A percentile compares a stretch with the other conserved stretches of the same genome.
Evolutionary conservation across 306 rosid genomes (phyloP).

Genomic region (Rubus parviflorus): DNA sequence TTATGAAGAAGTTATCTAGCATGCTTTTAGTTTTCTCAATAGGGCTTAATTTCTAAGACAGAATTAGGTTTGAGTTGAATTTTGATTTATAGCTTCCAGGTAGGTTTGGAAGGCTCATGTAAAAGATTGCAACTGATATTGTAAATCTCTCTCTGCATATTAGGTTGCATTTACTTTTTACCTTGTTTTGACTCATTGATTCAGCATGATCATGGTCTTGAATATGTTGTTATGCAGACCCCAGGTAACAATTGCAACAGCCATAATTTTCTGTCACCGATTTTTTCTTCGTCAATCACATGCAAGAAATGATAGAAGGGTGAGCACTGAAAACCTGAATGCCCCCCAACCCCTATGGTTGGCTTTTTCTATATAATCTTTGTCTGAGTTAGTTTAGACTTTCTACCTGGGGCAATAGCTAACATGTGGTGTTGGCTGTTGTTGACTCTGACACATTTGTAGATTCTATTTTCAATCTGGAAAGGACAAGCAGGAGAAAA

Average conservation of each 20-base stretch:
- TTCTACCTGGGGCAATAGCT: neutral
- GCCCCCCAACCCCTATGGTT: neutral
- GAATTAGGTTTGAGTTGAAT: slow-evolving; percentile 11
- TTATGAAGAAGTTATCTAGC: neutral
- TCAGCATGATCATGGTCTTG: slow-evolving; percentile 15
- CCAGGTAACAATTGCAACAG: slow-evolving; percentile 97
- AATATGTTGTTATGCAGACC: slow-evolving; percentile 62
- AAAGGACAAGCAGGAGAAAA: neutral
- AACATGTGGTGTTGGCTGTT: neutral
- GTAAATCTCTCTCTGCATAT: neutral
- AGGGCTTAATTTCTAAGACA: neutral
- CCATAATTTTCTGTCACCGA: slow-evolving; percentile 93
- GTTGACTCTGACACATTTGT: neutral
- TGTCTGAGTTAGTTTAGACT: slow-evolving; percentile 3
- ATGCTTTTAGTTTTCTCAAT: slow-evolving; percentile 5
- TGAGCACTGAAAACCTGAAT: slow-evolving; percentile 38
- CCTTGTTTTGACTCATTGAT: slow-evolving; percentile 4
- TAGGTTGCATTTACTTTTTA: neutral
- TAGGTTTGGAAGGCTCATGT: neutral
- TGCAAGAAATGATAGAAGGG: slow-evolving; percentile 97
- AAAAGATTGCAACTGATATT: neutral
- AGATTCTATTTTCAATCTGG: neutral
- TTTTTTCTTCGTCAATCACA: slow-evolving; percentile 97
- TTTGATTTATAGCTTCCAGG: neutral
- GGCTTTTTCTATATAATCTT: neutral